phyloP scores from a whole-genome alignment of 129 eudicot species.

The Cynara cardunculus region DNA sequence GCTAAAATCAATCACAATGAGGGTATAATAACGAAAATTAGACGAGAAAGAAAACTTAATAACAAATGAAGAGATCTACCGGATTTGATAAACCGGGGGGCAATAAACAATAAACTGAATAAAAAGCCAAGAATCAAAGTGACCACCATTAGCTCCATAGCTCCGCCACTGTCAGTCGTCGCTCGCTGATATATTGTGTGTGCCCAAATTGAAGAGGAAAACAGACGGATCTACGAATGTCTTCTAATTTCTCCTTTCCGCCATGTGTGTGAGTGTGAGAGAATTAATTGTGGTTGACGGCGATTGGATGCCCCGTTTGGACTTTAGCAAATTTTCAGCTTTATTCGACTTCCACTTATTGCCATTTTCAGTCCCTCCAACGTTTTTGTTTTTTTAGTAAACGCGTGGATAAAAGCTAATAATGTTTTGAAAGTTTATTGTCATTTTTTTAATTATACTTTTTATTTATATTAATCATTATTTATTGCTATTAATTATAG shows the following conservation, averaged over 20 bases:
- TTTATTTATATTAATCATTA: too few relatives aligned
- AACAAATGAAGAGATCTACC: slow-evolving; percentile 25
- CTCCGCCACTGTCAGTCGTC: slow-evolving; percentile 20
- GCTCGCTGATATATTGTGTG: too few relatives aligned
- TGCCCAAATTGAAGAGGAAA: not conserved
- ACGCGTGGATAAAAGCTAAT: too few relatives aligned
- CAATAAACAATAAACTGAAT: slow-evolving; percentile 35
- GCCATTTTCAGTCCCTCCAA: not conserved
- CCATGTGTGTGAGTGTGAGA: too few relatives aligned
- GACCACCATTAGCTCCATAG: slow-evolving; percentile 47
- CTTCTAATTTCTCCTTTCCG: not conserved
- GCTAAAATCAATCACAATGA: not conserved
- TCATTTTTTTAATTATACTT: too few relatives aligned
- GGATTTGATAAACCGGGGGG: slow-evolving; percentile 53
- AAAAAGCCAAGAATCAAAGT: slow-evolving; percentile 59
- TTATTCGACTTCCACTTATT: not conserved
- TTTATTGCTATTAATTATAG: too few relatives aligned
- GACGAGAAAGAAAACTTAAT: not conserved
- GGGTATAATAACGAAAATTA: not conserved
- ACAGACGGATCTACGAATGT: not conserved
- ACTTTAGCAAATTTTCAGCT: not conserved
- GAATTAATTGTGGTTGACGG: too few relatives aligned
- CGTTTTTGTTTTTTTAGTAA: too few relatives aligned
- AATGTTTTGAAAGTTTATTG: too few relatives aligned
- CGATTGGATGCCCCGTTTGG: not conserved